Percentiles rank a stretch among this genome's conserved stretches.
phyloP scores from a whole-genome alignment of 805 yeast genomes.

The Saturnispora saitoi region DNA sequence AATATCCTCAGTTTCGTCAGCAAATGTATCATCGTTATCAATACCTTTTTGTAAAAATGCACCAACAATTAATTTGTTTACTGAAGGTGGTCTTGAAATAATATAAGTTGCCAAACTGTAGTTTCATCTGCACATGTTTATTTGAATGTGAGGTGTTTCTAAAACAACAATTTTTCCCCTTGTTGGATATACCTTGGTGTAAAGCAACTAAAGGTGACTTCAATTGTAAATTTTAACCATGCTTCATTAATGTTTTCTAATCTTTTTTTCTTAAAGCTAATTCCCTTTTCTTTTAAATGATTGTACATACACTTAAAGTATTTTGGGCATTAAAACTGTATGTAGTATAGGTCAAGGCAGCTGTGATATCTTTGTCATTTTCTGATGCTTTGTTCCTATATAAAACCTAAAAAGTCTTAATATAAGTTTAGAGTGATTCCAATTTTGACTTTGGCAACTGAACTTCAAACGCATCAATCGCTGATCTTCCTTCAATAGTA shows the following conservation, averaged over 20 bases:
- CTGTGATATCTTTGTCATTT: slow-evolving; percentile 33
- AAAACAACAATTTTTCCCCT: slow-evolving; percentile 74
- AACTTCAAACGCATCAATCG: slow-evolving; percentile 50
- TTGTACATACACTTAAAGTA: slow-evolving; percentile 40
- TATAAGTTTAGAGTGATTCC: slow-evolving; percentile 37
- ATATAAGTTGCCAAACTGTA: slow-evolving; percentile 51
- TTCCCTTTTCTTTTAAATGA: slow-evolving; percentile 40
- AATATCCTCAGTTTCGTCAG: slow-evolving; percentile 50
- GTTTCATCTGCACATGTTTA: slow-evolving; percentile 54
- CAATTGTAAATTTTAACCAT: slow-evolving; percentile 25
- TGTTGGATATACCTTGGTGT: slow-evolving; percentile 55
- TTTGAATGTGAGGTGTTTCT: slow-evolving; percentile 55
- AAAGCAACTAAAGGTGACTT: slow-evolving; percentile 61
- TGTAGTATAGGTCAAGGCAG: slow-evolving; percentile 47
- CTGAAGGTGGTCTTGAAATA: slow-evolving; percentile 60
- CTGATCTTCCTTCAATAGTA: slow-evolving; percentile 46
- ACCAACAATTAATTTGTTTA: slow-evolving; percentile 62
- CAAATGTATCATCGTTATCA: slow-evolving; percentile 51
- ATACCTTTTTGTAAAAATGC: slow-evolving; percentile 59
- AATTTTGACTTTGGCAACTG: slow-evolving; percentile 40
- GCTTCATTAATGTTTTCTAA: slow-evolving; percentile 52
- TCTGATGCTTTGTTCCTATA: slow-evolving; percentile 34
- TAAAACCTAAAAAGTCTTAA: slow-evolving; percentile 38
- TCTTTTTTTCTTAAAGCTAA: slow-evolving; percentile 38
- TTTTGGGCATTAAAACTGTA: slow-evolving; percentile 67